Evolutionary conservation across 306 rosid genomes (phyloP).

Genomic region (Cyclanthera cordifolia): DNA sequence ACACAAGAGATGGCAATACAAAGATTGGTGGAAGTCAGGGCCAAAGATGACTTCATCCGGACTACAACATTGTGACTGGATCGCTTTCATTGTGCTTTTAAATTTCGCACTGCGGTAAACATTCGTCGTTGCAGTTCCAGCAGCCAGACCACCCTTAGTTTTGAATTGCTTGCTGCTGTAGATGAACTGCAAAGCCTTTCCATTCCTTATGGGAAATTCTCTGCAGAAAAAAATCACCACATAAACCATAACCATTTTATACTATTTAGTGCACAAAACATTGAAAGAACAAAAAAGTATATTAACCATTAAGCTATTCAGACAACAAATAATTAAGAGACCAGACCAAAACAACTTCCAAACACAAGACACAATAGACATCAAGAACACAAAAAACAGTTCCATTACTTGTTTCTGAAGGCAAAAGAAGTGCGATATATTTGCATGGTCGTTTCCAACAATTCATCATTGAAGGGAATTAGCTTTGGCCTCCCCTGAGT

Average conservation of each 20-base stretch:
- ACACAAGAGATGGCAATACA: conserved; percentile 86
- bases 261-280: background rate
- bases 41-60: conserved; percentile 82
- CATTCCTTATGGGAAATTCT: conserved; percentile 58
- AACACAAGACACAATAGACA: background rate
- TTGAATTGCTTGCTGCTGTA: conserved; percentile 70
- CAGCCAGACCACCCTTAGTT: conserved; percentile 59
- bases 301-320: background rate
- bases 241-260: conserved; percentile 8
- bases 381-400: background rate
- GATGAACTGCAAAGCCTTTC: conserved; percentile 65
- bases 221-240: conserved; percentile 24
- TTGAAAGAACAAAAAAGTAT: background rate
- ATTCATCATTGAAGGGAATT: conserved; percentile 78
- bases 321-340: background rate
- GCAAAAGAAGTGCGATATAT: conserved; percentile 74
- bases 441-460: conserved; percentile 65
- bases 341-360: background rate
- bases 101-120: conserved; percentile 33
- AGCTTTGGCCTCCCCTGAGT: conserved; percentile 75
- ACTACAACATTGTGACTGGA: conserved; percentile 53
- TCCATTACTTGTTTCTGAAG: conserved; percentile 58
- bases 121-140: conserved; percentile 83
- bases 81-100: conserved; percentile 33
- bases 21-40: conserved; percentile 68